Evolutionary conservation across 2,329 filamentous ascomycete species (phyloP), one percentile per base, ranked within the genome.

Genomic region (Pestalotiopsis fici): DNA sequence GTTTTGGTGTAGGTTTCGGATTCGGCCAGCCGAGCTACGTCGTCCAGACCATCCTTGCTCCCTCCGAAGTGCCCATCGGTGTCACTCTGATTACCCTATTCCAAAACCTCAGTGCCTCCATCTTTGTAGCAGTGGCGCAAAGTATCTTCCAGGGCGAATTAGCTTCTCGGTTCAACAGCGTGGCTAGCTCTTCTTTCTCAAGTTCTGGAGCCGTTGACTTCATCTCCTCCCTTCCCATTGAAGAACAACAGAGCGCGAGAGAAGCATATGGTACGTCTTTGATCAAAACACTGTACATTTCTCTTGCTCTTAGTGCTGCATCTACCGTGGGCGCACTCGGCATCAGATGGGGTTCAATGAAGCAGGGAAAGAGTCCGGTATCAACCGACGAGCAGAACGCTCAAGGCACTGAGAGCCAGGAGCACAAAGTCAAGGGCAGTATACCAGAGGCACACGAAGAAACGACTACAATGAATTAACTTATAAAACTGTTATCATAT

Each of bases 51-150:
- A 25, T 71, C 9, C 64, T 73, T 4, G 63, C 65, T 4, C 4
- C 59, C 13, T 21, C 18, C n/a, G 71, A 73, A n/a, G 61, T 73
- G 5, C 68, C 70, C 12, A 65, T 71, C 11, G 70, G 69, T 3
- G 65, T 70, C 0, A 69, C 70, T 6, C 56, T 73, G n/a, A 67
- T 71, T 23, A 68, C 66, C 1, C 57, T 71, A 12, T 55, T 68
- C 15, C 71, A 73, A 54, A 71, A 69, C 31, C 69, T 71, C 47
- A 69, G 69, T 57, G 68, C 70, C n/a, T 71, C 71, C 2, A 43
- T 73, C 9, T 73, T 73, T 21, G 64, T 70, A 0, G 70, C 70
- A 1, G 66, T 70, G 2, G 71, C 31, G 2, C 70, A 72, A 57
- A 71, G 64, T 27, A 65, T 72, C 21, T 66, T 73, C 13, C 66